A percentile compares a stretch with the other conserved stretches of the same genome.
phyloP scores from a whole-genome alignment of 768 basidiomycete genomes.

The Strobilomyces confusus region DNA sequence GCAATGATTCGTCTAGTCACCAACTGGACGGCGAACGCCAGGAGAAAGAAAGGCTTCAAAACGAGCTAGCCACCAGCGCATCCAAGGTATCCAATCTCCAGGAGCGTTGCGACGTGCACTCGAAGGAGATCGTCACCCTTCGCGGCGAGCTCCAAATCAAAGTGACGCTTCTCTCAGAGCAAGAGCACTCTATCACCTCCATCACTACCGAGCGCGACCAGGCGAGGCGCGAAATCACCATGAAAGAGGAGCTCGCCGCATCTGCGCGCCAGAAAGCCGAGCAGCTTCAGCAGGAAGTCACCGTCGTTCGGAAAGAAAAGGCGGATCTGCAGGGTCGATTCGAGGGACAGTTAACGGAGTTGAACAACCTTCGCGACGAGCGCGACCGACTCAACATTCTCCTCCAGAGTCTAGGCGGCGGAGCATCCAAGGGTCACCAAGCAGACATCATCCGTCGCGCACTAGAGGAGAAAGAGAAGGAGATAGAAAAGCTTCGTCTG shows the following conservation, averaged over 20 bases:
- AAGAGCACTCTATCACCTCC: too few relatives aligned
- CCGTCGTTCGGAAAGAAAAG: background rate
- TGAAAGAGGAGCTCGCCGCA: background rate
- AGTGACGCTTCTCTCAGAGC: too few relatives aligned
- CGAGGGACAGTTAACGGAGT: background rate
- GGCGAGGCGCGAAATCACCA: too few relatives aligned
- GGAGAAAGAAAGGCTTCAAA: too few relatives aligned
- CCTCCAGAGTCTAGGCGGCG: background rate
- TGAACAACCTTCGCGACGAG: background rate
- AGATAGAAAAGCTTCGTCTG: conserved; percentile 4
- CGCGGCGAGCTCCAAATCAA: too few relatives aligned
- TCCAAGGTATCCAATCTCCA: too few relatives aligned
- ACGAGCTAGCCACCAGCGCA: too few relatives aligned
- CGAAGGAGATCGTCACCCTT: too few relatives aligned
- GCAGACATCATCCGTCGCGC: background rate
- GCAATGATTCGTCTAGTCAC: too few relatives aligned
- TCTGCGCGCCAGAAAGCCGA: background rate
- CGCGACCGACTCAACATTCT: background rate
- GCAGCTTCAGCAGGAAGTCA: background rate
- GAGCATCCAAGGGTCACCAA: background rate
- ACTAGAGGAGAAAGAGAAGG: background rate
- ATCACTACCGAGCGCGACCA: too few relatives aligned
- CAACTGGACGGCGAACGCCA: too few relatives aligned
- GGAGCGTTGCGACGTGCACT: too few relatives aligned
- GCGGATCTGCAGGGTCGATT: background rate